These are phyloP conservation scores for Arthroderma sp. DNA, from an alignment of 2,329 filamentous ascomycete species.

Conservation along the genomic window DNA sequence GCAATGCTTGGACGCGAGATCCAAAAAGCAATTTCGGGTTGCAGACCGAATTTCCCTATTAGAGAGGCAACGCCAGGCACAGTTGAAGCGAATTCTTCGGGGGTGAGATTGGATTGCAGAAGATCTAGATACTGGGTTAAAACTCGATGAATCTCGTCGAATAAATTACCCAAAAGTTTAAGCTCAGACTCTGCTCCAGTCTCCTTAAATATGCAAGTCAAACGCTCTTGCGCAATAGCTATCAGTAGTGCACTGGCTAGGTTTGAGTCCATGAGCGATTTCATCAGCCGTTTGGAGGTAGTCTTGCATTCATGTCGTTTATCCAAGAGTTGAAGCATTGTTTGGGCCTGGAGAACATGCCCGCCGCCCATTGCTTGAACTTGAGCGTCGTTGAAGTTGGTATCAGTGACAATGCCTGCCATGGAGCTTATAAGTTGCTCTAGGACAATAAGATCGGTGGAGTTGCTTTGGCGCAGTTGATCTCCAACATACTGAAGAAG, in stretches of 20 bases:
- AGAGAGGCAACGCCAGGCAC: conserved; percentile 64
- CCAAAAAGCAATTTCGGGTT: conserved; percentile 70
- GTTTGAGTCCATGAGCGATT: conserved; percentile 61
- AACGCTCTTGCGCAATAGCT: conserved; percentile 77
- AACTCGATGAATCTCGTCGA: conserved; percentile 80
- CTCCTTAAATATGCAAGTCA: conserved; percentile 68
- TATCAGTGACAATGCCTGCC: conserved; percentile 80
- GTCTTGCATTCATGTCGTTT: conserved; percentile 61
- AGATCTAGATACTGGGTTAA: conserved; percentile 82
- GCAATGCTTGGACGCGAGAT: conserved; percentile 64
- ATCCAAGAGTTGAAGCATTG: conserved; percentile 67
- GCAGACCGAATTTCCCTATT: conserved; percentile 65
- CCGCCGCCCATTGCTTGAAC: conserved; percentile 81
- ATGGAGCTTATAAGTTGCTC: conserved; percentile 84
- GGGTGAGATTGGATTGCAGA: conserved; percentile 62
- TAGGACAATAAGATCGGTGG: conserved; percentile 80
- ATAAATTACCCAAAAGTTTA: conserved; percentile 74
- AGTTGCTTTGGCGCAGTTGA: conserved; percentile 69
- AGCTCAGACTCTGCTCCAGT: conserved; percentile 58
- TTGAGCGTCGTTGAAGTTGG: conserved; percentile 79
- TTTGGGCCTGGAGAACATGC: conserved; percentile 63
- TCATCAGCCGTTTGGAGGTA: conserved; percentile 68
- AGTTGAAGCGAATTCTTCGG: conserved; percentile 61
- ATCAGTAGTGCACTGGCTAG: conserved; percentile 76
- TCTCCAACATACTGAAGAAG: conserved; percentile 81